Percentiles rank a stretch among this genome's conserved stretches.
Evolutionary conservation across 352 stramenopile species (phyloP).

Genomic region (Aphanomyces stellatus): DNA sequence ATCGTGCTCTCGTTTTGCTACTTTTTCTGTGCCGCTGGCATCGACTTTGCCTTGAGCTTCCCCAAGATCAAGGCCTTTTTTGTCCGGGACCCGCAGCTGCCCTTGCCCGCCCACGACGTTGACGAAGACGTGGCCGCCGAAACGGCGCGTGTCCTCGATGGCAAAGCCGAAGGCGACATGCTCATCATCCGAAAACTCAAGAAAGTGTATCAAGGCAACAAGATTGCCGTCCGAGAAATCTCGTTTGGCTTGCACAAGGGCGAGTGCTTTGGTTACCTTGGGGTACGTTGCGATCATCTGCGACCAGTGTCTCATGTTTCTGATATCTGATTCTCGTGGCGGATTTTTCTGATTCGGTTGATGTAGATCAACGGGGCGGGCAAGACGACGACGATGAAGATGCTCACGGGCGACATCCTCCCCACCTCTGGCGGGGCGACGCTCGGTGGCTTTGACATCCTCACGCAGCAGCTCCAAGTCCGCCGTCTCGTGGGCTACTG

Average conservation of each 20-base stretch:
- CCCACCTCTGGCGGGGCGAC: constrained; percentile 64
- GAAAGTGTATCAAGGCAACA: constrained; percentile 66
- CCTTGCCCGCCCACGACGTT: constrained; percentile 18
- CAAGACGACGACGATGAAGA: constrained; percentile 80
- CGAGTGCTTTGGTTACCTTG: constrained; percentile 91
- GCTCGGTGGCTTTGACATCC: constrained; percentile 77
- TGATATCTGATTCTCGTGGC: no score
- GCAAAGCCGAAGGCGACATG: constrained; percentile 28
- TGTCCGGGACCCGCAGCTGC: constrained; percentile 13
- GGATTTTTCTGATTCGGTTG: neutral
- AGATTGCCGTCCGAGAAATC: constrained; percentile 67
- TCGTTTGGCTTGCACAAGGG: constrained; percentile 76
- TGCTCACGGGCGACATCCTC: constrained; percentile 57
- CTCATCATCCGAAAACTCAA: constrained; percentile 36
- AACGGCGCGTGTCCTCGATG: constrained; percentile 21
- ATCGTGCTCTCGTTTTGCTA: constrained; percentile 24
- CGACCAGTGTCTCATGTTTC: no score
- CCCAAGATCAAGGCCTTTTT: neutral
- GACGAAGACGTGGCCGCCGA: constrained; percentile 32
- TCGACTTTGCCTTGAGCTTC: constrained; percentile 23
- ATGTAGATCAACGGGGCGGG: constrained; percentile 58
- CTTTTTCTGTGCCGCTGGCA: constrained; percentile 20
- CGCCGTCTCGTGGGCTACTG: constrained; percentile 90
- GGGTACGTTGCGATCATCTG: constrained; percentile 26
- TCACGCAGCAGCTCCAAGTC: constrained; percentile 52